Evolutionary conservation across 768 basidiomycete genomes (phyloP).

Genomic region (Asterophora lycoperdoides): DNA sequence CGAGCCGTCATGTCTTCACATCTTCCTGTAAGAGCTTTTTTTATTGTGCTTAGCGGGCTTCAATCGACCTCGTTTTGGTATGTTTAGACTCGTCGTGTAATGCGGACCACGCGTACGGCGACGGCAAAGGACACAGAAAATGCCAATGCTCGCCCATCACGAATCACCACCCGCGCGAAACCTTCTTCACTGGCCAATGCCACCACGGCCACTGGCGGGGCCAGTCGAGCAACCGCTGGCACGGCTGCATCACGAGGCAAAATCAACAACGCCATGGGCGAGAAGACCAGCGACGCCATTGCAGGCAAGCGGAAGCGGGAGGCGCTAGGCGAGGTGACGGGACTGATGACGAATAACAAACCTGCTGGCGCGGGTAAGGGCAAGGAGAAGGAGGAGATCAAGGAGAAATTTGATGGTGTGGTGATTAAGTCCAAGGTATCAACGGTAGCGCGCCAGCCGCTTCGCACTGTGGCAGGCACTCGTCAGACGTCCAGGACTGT

Average conservation of each 20-base stretch:
- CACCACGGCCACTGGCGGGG: conserved; percentile 32
- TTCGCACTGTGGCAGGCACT: conserved; percentile 47
- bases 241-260: conserved; percentile 55
- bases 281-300: conserved; percentile 40
- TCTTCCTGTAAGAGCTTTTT: conserved; percentile 37
- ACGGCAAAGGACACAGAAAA: conserved; percentile 71
- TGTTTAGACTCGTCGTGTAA: conserved; percentile 64
- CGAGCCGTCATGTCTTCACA: conserved; percentile 40
- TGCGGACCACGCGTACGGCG: conserved; percentile 44
- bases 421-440: conserved; percentile 49
- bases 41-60: conserved; percentile 1
- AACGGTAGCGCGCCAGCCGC: conserved; percentile 43
- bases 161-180: conserved; percentile 62
- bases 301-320: conserved; percentile 76
- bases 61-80: conserved; percentile 9
- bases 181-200: conserved; percentile 40
- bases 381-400: conserved; percentile 56
- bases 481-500: conserved; percentile 33
- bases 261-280: conserved; percentile 33
- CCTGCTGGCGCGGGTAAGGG: conserved; percentile 37
- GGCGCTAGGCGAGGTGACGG: conserved; percentile 71
- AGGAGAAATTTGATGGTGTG: conserved; percentile 60
- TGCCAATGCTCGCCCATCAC: conserved; percentile 59
- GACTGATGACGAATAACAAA: conserved; percentile 42
- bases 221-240: conserved; percentile 44